phyloP scores from a whole-genome alignment of 441 rosid genomes.

The Bruguiera hainesii region DNA sequence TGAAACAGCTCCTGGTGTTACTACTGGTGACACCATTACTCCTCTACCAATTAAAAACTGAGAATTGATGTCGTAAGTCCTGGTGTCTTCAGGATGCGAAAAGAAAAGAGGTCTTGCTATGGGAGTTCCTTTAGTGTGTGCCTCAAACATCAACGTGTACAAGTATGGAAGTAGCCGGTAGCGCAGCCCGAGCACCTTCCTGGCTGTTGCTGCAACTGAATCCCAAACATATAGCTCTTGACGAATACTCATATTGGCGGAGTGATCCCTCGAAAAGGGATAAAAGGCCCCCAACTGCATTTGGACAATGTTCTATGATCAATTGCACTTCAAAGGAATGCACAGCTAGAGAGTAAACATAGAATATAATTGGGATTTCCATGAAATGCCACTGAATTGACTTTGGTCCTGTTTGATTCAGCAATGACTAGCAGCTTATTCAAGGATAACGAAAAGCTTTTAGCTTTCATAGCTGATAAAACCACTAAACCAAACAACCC shows the following conservation, averaged over 20 bases:
- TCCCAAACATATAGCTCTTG: constrained; percentile 79
- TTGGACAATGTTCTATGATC: background rate
- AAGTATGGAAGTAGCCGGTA: constrained; percentile 58
- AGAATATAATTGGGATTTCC: too few relatives aligned
- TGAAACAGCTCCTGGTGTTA: constrained; percentile 29
- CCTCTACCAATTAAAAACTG: constrained; percentile 60
- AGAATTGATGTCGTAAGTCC: constrained; percentile 40
- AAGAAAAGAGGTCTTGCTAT: constrained; percentile 75
- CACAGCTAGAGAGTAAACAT: too few relatives aligned
- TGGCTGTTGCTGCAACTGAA: constrained; percentile 62
- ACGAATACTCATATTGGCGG: constrained; percentile 15
- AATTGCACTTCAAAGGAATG: background rate
- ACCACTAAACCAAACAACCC: too few relatives aligned
- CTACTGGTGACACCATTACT: constrained; percentile 52
- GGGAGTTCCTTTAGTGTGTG: constrained; percentile 52
- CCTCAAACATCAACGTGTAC: constrained; percentile 63
- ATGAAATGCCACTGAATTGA: too few relatives aligned
- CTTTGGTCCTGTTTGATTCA: too few relatives aligned
- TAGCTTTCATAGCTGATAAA: too few relatives aligned
- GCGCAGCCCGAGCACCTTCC: constrained; percentile 62
- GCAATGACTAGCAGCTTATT: too few relatives aligned
- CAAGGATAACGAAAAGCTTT: too few relatives aligned
- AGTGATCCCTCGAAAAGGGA: constrained; percentile 78
- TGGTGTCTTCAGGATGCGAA: constrained; percentile 52
- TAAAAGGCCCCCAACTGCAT: constrained; percentile 76